Base-by-base conservation (phyloP, 305 asterid genomes). In the Solanum hybrid region DNA sequence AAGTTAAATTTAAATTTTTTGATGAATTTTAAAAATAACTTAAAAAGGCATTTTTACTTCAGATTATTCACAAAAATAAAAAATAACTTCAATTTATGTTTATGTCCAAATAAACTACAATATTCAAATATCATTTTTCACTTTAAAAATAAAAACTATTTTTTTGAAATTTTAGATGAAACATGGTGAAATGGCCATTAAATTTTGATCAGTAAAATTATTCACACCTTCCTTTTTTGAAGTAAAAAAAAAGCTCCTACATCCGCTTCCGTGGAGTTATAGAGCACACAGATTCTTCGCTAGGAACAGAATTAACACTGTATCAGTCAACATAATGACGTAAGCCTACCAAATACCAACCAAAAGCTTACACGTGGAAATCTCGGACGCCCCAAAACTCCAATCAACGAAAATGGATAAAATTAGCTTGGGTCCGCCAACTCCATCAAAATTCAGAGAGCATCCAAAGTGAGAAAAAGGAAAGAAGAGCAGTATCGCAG, bases 391-490 rank as follows among this genome's bases (percentile, higher is more conserved):
- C 90, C 90, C 77, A 78, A 86, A 89, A 86, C 93, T 92, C 92
- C 89, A 77, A 89, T 91, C 35, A 93, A 88, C 91, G 90, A 92
- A 89, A 94, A 90, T 96, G 89, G 91, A 93, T 91, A 91, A 89
- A 90, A 89, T 69, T 79, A 80, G 86, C 91, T 93, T 94, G 94
- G 92, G 93, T 95, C 97, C 96, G 95, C 94, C 88, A 89, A 64
- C 85, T 29, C 76, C 86, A 86, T 90, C 89, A 78, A 90, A 78
- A 86, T 80, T 88, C 87, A 36, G 80, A 88, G 91, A 40, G 91
- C 90, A 88, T 89, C 90, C 87, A 22, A 86, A 87, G 81, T 20
- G 71, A 72, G 66, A 87, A 13, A 37, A 71, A 35, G n/a, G 13
- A 4, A 60, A 60, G 71, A 78, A 35, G 27, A 66, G 24, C 13